Percentiles rank a stretch among this genome's conserved stretches.
Conservation (phyloP, 2,329 filamentous ascomycete species). For the Bimuria novae-zelandiae region DNA sequence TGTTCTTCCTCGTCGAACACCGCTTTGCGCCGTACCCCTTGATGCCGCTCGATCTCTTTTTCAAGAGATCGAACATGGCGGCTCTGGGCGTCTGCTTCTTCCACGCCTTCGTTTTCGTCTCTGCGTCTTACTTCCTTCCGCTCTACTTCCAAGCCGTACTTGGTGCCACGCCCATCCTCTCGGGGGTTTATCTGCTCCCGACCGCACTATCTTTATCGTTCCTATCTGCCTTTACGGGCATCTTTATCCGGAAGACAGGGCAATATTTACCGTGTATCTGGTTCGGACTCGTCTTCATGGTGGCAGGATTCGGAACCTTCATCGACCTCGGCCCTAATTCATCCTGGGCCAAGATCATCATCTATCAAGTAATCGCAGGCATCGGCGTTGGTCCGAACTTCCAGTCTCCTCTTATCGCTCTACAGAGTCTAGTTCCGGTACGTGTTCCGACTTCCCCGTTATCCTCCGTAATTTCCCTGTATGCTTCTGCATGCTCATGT, state of each 20-base stretch:
- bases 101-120: conserved; percentile 79
- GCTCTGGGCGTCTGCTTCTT: conserved; percentile 69
- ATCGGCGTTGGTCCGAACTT: conserved; percentile 67
- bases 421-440: conserved; percentile 65
- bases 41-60: conserved; percentile 75
- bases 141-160: conserved; percentile 83
- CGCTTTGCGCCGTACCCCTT: conserved; percentile 76
- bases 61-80: conserved; percentile 66
- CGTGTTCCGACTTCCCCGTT: conserved; percentile 11
- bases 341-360: conserved; percentile 47
- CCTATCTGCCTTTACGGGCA: conserved; percentile 61
- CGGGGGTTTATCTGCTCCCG: conserved; percentile 75
- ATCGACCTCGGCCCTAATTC: conserved; percentile 40
- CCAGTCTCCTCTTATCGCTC: conserved; percentile 69
- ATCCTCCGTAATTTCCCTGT: too few species aligned
- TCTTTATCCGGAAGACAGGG: conserved; percentile 55
- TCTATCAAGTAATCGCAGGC: conserved; percentile 46
- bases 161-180: conserved; percentile 69
- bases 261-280: conserved; percentile 49
- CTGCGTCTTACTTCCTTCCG: conserved; percentile 77
- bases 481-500: too few species aligned
- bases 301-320: conserved; percentile 45
- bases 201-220: conserved; percentile 70
- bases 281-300: conserved; percentile 44
- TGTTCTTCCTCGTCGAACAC: conserved; percentile 76